Conservation (phyloP, 345 rosid genomes). For the Firmiana major region DNA sequence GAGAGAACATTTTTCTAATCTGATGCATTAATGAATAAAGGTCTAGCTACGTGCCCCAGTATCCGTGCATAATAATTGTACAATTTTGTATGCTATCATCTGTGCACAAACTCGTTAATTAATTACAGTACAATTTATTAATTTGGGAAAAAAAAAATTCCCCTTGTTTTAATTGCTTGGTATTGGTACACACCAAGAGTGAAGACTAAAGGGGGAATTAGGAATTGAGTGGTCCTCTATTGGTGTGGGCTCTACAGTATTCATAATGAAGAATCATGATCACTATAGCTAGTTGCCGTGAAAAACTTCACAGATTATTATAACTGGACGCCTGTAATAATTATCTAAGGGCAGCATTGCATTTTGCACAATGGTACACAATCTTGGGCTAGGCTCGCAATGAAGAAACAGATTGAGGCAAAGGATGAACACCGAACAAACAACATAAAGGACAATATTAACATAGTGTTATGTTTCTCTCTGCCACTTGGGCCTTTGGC, state of each 20-base stretch:
- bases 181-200: no score
- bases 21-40: not conserved
- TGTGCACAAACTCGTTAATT: not conserved
- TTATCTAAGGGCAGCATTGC: not conserved
- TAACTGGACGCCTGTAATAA: not conserved
- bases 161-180: no score
- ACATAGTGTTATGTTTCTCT: not conserved
- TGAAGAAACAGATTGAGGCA: not conserved
- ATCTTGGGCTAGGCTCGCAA: not conserved
- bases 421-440: not conserved
- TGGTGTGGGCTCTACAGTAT: no score
- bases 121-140: no score
- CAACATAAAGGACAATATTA: not conserved
- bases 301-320: not conserved
- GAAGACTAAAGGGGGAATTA: no score
- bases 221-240: no score
- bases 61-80: not conserved
- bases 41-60: not conserved
- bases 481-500: not conserved
- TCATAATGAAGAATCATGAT: no score
- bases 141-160: no score
- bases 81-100: not conserved
- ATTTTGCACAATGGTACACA: not conserved
- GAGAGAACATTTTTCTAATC: not conserved
- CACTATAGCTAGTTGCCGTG: no score